Base-by-base conservation (phyloP, 176 grass and related monocot species). In the Metroxylon sagu region DNA sequence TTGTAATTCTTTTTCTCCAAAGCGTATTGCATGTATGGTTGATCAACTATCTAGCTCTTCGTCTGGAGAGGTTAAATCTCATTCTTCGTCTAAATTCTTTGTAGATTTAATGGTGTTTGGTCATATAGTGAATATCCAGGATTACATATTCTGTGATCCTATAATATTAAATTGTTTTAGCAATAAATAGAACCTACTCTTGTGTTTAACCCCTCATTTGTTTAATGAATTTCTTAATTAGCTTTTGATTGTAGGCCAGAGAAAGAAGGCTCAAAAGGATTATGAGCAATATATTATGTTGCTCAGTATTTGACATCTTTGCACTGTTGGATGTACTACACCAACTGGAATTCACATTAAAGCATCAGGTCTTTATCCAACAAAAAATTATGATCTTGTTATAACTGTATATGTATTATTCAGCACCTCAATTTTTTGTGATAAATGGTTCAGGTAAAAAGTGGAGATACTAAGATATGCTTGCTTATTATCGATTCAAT, bases 401-500 rank as follows among this genome's bases (percentile, higher is more conserved):
- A 43, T 12, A 43, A 43, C 35, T 43, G 14, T 43, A 3, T 43
- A 43, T 66, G 4, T 78, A 19, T 28, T 29, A 3, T 73, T 25
- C 18, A 31, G 21, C 72, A 25, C 57, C 64, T 57, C 60, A 1
- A 25, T 5, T 54, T 49, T 71, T 53, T 76, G 19, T 31, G 77
- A 54, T 31, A 10, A 14, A 70, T 54, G 50, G 17, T 56, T 49
- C 63, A 88, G 87, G 81, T 67, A 73, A 83, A 74, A 5, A 30
- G 25, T 80, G 78, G 30, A 54, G 56, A 70, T 55, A 73, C 57
- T 52, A 82, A 70, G 60, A 65, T 98, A 71, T 80, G 81, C 55
- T 77, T 98, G 31, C 75, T 98, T 75, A 83, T 92, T 57, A 71
- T 98, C 73, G 93, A 98, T 70, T 98, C 93, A 0, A 62, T 92